A percentile compares a stretch with the other conserved stretches of the same genome.
Evolutionary conservation across 257 asterid genomes (phyloP).

Genomic region (Linaria vulgaris): DNA sequence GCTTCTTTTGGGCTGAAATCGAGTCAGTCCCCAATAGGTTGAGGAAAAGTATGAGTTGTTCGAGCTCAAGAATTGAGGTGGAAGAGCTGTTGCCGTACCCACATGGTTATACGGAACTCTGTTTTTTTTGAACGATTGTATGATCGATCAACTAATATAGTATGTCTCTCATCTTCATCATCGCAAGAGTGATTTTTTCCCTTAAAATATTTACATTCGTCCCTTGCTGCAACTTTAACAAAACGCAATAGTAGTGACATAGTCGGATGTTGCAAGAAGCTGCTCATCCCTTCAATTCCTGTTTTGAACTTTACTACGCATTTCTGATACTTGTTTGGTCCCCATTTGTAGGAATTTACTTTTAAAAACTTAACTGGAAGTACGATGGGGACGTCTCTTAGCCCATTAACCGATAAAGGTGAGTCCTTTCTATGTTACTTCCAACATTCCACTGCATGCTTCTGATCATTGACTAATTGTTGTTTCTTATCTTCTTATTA

Average conservation of each 20-base stretch:
- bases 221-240: neutral
- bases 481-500: conserved; percentile 28
- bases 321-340: conserved; percentile 30
- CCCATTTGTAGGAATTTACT: conserved; percentile 44
- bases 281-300: conserved; percentile 22
- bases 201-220: neutral
- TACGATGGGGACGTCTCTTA: conserved; percentile 55
- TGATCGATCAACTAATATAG: conserved; percentile 10
- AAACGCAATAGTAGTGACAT: no score
- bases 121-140: conserved; percentile 63
- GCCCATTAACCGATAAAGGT: conserved; percentile 61
- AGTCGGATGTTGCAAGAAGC: conserved; percentile 14
- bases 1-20: conserved; percentile 91
- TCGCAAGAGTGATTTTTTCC: neutral
- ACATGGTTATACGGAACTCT: conserved; percentile 91
- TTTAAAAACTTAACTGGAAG: conserved; percentile 48
- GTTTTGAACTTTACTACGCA: conserved; percentile 9
- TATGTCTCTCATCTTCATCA: neutral
- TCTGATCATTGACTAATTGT: conserved; percentile 36
- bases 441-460: conserved; percentile 45
- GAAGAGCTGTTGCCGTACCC: conserved; percentile 92
- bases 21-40: conserved; percentile 86
- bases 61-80: conserved; percentile 81
- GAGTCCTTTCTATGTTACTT: conserved; percentile 42
- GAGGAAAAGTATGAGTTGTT: conserved; percentile 88